phyloP scores from a whole-genome alignment of 768 basidiomycete species.

The Leucocoprinus birnbaumii region DNA sequence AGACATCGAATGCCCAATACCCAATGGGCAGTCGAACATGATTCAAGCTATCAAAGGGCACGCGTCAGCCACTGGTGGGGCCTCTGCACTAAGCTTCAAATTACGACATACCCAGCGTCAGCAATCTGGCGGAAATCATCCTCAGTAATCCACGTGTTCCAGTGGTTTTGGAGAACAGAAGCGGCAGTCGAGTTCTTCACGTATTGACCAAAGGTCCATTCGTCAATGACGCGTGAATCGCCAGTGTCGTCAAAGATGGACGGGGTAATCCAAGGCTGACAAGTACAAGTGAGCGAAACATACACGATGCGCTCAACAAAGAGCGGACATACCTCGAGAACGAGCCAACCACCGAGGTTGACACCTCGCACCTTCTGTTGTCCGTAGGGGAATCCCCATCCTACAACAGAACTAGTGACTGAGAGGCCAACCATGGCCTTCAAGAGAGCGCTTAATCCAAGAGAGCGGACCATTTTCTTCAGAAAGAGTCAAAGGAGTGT shows the following conservation, averaged over 20 bases:
- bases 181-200: constrained; percentile 49
- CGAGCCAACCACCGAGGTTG: constrained; percentile 67
- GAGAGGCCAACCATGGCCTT: neutral
- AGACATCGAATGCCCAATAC: constrained; percentile 87
- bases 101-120: constrained; percentile 58
- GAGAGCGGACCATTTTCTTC: neutral
- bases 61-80: constrained; percentile 34
- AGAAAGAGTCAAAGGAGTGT: neutral
- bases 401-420: constrained; percentile 16
- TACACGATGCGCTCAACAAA: neutral
- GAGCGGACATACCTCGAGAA: constrained; percentile 36
- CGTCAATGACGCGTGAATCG: constrained; percentile 59
- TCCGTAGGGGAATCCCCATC: constrained; percentile 63
- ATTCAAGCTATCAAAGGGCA: constrained; percentile 37
- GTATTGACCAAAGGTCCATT: constrained; percentile 72
- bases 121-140: constrained; percentile 74
- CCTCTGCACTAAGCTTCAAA: constrained; percentile 10
- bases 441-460: neutral
- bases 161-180: constrained; percentile 59
- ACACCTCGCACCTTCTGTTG: constrained; percentile 76
- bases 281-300: constrained; percentile 11
- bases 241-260: constrained; percentile 71
- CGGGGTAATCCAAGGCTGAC: constrained; percentile 76
- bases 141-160: constrained; percentile 85
- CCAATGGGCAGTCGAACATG: constrained; percentile 86